Base-by-base conservation (phyloP, 164 flowering plant species). In the Magnolia sinica region DNA sequence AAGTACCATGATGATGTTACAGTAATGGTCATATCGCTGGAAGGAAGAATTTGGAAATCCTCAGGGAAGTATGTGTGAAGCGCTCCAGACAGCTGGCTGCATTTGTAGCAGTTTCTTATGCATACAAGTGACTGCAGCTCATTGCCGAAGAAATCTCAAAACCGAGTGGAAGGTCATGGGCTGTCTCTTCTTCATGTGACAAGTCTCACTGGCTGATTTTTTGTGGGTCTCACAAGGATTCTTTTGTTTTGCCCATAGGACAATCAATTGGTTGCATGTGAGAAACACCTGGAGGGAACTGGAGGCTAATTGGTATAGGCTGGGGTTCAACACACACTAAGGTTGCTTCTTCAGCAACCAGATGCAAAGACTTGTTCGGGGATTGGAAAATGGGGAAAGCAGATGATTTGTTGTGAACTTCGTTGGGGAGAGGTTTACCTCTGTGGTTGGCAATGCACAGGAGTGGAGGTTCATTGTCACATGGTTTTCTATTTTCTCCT, bases 1-100 rank as follows among this genome's bases (percentile, higher is more conserved):
- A 95, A 95, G 83, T 95, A 95, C 85, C 99, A 95, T 84, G 99
- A 95, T 64, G 99, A 95, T 87, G 97, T 93, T 64, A 93, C 99
- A 10, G 99, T 95, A 50, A 92, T 95, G 97, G 93, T 95, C 76
- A 82, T 95, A 82, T 93, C 99, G 2, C 92, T 95, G 50, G 99
- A 93, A 86, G 99, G 99, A 82, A 88, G 99, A 83, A 95, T 95
- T 51, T 95, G 98, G 98, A 95, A 93, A 78, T 95, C 99, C 18
- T 92, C 99, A 1, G 99, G 98, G 64, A 95, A 92, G 79, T 95
- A 93, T 84, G 86, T 85, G 19, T 91, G 87, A 90, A 59, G 59
- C 49, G 16, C 61, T 65, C 18, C 11, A 22, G 63, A 50, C 64
- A 72, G 55, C 8, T 16, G 45, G 64, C 75, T 72, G 37, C 72